Conservation (phyloP, 73 alveolate species). For the Durusdinium trenchii region DNA sequence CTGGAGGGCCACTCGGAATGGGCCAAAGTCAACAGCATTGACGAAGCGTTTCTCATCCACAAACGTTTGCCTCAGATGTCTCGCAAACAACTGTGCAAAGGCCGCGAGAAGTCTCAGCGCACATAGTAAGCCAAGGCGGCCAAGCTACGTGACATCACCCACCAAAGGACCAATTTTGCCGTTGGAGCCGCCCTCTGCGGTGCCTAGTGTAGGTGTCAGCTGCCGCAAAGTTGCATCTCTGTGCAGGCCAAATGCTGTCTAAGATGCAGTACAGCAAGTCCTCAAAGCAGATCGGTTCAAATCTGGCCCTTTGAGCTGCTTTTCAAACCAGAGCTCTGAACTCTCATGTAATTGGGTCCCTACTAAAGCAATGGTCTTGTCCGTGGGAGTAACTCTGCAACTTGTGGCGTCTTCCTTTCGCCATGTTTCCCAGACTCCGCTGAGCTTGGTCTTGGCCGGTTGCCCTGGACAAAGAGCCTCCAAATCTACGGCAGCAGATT, state of each 20-base stretch:
- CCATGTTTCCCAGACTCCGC: constrained; percentile 79
- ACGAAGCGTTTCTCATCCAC: constrained; percentile 74
- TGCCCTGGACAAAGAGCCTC: constrained; percentile 57
- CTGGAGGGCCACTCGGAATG: constrained; percentile 77
- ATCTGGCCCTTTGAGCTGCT: neutral
- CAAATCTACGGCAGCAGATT: constrained; percentile 55
- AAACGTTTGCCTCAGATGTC: constrained; percentile 54
- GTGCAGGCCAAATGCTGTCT: neutral
- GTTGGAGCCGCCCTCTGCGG: constrained; percentile 90
- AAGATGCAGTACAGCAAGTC: constrained; percentile 42
- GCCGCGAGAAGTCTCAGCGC: neutral
- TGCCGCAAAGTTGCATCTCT: too few relatives aligned
- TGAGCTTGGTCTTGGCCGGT: constrained; percentile 39
- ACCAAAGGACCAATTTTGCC: constrained; percentile 79
- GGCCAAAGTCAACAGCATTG: constrained; percentile 85
- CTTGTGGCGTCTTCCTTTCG: neutral
- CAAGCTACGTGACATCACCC: constrained; percentile 78
- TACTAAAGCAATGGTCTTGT: neutral
- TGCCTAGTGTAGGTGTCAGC: constrained; percentile 44
- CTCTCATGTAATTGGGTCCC: neutral
- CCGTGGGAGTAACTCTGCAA: neutral
- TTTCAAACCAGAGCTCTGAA: neutral
- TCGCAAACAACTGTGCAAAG: neutral
- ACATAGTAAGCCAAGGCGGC: neutral
- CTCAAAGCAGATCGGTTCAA: neutral